These are phyloP conservation scores for Aspergillaceae sp. DNA, from an alignment of 2,329 filamentous ascomycete species.

Conservation along the genomic window DNA sequence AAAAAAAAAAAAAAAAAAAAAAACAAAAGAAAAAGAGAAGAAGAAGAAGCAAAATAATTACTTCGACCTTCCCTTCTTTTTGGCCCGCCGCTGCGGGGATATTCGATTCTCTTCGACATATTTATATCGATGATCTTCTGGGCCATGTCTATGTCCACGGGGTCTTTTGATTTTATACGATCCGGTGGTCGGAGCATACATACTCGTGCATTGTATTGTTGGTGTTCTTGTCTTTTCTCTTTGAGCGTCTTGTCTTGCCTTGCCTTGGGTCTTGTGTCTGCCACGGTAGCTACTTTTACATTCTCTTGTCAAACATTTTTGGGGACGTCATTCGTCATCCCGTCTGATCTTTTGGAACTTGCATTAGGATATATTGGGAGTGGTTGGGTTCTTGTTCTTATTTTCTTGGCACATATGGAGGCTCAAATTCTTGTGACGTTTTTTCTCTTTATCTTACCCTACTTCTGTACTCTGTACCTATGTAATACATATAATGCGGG, in stretches of 20 bases:
- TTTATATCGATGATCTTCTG: background rate
- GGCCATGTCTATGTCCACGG: no score
- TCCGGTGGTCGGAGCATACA: conserved; percentile 7
- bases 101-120: background rate
- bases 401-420: conserved; percentile 12
- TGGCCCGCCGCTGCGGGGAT: background rate
- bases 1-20: conserved; percentile 4
- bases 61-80: background rate
- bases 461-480: background rate
- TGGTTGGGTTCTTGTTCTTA: conserved; percentile 11
- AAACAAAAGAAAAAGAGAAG: conserved; percentile 9
- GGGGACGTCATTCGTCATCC: background rate
- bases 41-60: background rate
- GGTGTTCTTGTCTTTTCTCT: conserved; percentile 8
- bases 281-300: conserved; percentile 3
- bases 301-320: conserved; percentile 3
- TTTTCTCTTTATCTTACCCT: conserved; percentile 1
- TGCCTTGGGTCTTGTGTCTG: conserved; percentile 10
- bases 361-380: conserved; percentile 21
- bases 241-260: conserved; percentile 5
- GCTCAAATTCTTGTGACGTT: conserved; percentile 15
- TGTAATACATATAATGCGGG: background rate
- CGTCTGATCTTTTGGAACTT: conserved; percentile 5
- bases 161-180: background rate
- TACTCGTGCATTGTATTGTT: conserved; percentile 1